A percentile compares a stretch with the other conserved stretches of the same genome.
Conservation (phyloP, 2,329 filamentous ascomycete genomes). For the Helicocarpus griseus region DNA sequence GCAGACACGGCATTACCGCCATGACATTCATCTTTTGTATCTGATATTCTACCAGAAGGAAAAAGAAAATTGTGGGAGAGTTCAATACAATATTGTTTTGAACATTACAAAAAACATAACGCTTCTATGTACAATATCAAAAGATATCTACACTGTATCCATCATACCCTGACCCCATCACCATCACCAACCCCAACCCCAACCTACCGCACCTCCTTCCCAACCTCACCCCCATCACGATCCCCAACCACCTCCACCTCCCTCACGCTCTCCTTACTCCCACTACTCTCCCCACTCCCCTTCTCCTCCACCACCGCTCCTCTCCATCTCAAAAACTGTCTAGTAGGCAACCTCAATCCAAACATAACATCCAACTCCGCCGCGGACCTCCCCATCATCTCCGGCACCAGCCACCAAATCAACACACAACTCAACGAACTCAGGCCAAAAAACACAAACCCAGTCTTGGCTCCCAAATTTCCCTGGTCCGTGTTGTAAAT, state of each 20-base stretch:
- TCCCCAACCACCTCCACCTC: background rate
- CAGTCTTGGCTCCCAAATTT: conserved; percentile 32
- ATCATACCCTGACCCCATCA: too few relatives aligned
- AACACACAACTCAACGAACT: conserved; percentile 22
- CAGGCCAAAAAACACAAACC: conserved; percentile 32
- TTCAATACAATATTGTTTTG: too few relatives aligned
- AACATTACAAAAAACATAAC: too few relatives aligned
- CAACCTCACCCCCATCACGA: too few relatives aligned
- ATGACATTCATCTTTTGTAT: too few relatives aligned
- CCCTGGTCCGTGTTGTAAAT: conserved; percentile 42
- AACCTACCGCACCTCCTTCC: too few relatives aligned
- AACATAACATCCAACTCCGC: conserved; percentile 40
- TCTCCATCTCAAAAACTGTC: conserved; percentile 18
- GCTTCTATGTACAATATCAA: too few relatives aligned
- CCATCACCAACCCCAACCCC: too few relatives aligned
- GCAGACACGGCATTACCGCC: too few relatives aligned
- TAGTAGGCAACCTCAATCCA: conserved; percentile 15
- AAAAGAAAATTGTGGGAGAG: too few relatives aligned
- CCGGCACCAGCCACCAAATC: conserved; percentile 41
- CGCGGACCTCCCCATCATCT: conserved; percentile 42
- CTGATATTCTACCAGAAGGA: too few relatives aligned
- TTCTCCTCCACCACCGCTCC: background rate
- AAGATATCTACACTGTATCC: too few relatives aligned
- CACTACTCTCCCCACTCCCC: background rate
- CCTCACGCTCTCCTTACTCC: background rate